phyloP scores from a whole-genome alignment of 202 grass and related monocot genomes.

The Elaeis oleifera region DNA sequence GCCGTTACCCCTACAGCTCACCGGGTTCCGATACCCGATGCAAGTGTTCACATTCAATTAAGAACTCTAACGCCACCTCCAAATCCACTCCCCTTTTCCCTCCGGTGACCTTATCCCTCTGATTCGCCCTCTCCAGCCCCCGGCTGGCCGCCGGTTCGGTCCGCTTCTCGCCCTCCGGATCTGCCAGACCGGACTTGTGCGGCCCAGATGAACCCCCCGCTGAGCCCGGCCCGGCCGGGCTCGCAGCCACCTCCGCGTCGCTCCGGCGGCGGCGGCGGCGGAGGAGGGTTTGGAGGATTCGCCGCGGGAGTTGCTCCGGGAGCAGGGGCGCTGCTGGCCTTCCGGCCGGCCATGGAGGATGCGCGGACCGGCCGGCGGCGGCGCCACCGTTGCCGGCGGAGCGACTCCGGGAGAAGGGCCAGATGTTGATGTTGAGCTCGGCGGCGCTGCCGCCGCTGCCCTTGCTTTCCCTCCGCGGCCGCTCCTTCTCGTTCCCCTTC shows the following conservation, averaged over 20 bases:
- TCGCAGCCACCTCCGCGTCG: conserved; percentile 38
- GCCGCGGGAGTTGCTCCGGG: conserved; percentile 85
- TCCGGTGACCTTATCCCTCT: background rate
- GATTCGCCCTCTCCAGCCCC: conserved; percentile 22
- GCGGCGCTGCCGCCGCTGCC: conserved; percentile 36
- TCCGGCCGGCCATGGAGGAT: conserved; percentile 22
- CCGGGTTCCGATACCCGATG: background rate
- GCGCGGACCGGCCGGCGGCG: conserved; percentile 21
- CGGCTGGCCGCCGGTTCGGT: conserved; percentile 24
- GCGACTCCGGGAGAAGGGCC: conserved; percentile 92
- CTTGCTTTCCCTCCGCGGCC: background rate
- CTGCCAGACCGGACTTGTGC: conserved; percentile 66
- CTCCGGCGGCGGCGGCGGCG: background rate
- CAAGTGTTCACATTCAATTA: too few relatives aligned
- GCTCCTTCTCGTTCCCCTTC: conserved; percentile 49
- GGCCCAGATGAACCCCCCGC: conserved; percentile 56
- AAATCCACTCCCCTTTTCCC: conserved; percentile 6
- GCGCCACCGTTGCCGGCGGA: conserved; percentile 53
- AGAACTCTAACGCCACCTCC: too few relatives aligned
- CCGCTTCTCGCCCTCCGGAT: conserved; percentile 44
- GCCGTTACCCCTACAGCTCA: background rate
- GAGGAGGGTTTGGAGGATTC: conserved; percentile 30
- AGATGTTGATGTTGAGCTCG: conserved; percentile 88
- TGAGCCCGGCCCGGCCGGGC: conserved; percentile 18
- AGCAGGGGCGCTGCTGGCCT: conserved; percentile 82